Percentiles rank a stretch among this genome's conserved stretches.
Evolutionary conservation across 1,139 yeast species (phyloP).

Genomic region (Saccharomyces hybrid): DNA sequence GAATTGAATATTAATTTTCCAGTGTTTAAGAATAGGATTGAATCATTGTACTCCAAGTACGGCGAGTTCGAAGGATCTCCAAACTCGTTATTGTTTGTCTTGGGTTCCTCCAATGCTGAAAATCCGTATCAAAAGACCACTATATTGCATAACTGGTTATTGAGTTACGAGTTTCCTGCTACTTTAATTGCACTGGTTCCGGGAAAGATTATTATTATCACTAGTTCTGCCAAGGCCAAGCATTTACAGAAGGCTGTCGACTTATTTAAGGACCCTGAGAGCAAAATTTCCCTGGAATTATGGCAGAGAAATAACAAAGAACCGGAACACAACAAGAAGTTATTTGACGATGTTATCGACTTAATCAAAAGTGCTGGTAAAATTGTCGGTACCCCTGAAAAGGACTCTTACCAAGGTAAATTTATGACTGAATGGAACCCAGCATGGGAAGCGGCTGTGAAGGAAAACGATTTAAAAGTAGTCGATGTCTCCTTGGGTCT

Average conservation of each 20-base stretch:
- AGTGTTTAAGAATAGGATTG: slow-evolving; percentile 34
- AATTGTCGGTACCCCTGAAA: slow-evolving; percentile 51
- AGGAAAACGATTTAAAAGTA: slow-evolving; percentile 20
- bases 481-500: slow-evolving; percentile 15
- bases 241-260: slow-evolving; percentile 42
- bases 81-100: slow-evolving; percentile 55
- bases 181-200: slow-evolving; percentile 65
- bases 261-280: slow-evolving; percentile 25
- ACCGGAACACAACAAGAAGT: slow-evolving; percentile 59
- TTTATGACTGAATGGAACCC: slow-evolving; percentile 75
- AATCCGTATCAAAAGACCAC: slow-evolving; percentile 89
- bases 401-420: slow-evolving; percentile 77
- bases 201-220: slow-evolving; percentile 56
- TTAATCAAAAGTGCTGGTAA: slow-evolving; percentile 42
- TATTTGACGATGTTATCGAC: slow-evolving; percentile 54
- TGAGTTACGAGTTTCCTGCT: slow-evolving; percentile 93
- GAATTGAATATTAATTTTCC: slow-evolving; percentile 36
- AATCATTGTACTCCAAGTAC: slow-evolving; percentile 28
- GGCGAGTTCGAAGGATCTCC: slow-evolving; percentile 40
- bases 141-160: slow-evolving; percentile 81
- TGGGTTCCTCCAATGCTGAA: slow-evolving; percentile 80
- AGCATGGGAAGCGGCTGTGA: slow-evolving; percentile 40
- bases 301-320: slow-evolving; percentile 76
- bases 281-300: slow-evolving; percentile 43
- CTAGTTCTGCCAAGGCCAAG: slow-evolving; percentile 83